Conservation (phyloP, 2,329 filamentous ascomycete species). For the Calonectria multiphialidica region DNA sequence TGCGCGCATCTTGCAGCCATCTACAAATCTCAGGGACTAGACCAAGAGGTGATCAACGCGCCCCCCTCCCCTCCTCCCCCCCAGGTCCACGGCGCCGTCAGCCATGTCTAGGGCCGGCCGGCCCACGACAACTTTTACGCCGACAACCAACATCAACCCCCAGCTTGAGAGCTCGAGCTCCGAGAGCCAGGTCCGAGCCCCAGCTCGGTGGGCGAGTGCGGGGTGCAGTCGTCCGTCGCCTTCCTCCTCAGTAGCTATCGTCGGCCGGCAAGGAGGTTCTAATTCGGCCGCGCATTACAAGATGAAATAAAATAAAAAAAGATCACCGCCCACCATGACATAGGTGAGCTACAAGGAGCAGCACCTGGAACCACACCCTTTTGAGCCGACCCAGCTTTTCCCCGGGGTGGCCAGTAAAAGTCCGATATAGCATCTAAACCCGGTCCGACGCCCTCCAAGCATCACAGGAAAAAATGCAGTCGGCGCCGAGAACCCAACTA, state of each 20-base stretch:
- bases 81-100: constrained; percentile 14
- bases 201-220: constrained; percentile 35
- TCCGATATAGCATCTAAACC: background rate
- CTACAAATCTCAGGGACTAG: constrained; percentile 31
- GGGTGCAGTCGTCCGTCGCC: constrained; percentile 33
- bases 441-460: constrained; percentile 20
- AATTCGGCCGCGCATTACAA: constrained; percentile 21
- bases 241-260: constrained; percentile 7
- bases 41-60: constrained; percentile 8
- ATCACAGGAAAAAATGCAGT: constrained; percentile 13
- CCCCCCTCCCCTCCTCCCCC: background rate
- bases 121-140: constrained; percentile 11
- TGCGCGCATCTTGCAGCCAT: constrained; percentile 28
- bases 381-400: background rate
- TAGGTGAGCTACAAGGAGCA: background rate
- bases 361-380: background rate
- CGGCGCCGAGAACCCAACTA: constrained; percentile 7
- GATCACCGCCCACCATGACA: background rate
- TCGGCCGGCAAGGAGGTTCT: background rate
- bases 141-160: constrained; percentile 28
- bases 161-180: constrained; percentile 31
- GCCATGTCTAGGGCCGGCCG: constrained; percentile 6
- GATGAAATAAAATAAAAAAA: background rate
- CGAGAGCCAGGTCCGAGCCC: constrained; percentile 35
- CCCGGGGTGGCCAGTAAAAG: background rate